Evolutionary conservation across 495 filamentous ascomycete genomes (phyloP).

Genomic region (Hypoxylon rickii): DNA sequence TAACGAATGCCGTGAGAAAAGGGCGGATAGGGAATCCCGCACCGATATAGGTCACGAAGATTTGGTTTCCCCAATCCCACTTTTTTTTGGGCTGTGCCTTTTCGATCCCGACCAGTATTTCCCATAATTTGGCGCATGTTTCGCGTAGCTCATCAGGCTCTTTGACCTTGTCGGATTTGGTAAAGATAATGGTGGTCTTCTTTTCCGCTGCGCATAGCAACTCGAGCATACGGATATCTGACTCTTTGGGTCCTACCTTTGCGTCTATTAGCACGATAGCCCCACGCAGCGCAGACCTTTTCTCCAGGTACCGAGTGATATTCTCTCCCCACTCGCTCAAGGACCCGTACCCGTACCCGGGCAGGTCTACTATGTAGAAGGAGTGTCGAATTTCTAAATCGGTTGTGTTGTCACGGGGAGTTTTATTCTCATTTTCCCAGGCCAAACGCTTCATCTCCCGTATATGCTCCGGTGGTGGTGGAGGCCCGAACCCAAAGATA

Average conservation of each 20-base stretch:
- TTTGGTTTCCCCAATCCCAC: conserved; percentile 51
- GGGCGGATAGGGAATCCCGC: too few species aligned
- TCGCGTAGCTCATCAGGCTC: conserved; percentile 38
- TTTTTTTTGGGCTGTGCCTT: conserved; percentile 38
- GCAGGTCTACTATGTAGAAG: conserved; percentile 83
- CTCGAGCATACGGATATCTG: conserved; percentile 67
- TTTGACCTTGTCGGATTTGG: conserved; percentile 72
- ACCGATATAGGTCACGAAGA: conserved; percentile 57
- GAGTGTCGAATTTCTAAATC: too few species aligned
- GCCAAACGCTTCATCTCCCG: too few species aligned
- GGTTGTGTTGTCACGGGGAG: too few species aligned
- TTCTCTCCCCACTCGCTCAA: conserved; percentile 79
- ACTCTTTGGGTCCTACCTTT: conserved; percentile 75
- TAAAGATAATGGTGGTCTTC: conserved; percentile 77
- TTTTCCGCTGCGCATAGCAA: conserved; percentile 66
- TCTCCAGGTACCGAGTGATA: conserved; percentile 80
- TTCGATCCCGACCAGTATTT: conserved; percentile 42
- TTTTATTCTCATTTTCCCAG: too few species aligned
- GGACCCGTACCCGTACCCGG: conserved; percentile 85
- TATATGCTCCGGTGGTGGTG: conserved; percentile 24
- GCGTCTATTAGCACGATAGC: conserved; percentile 84
- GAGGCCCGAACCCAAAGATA: conserved; percentile 73
- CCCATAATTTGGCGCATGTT: conserved; percentile 44
- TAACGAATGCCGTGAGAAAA: conserved; percentile 38
- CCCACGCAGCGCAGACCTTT: conserved; percentile 76